Base-by-base conservation (phyloP, 2,329 filamentous ascomycete genomes). In the Alternaria alternata region DNA sequence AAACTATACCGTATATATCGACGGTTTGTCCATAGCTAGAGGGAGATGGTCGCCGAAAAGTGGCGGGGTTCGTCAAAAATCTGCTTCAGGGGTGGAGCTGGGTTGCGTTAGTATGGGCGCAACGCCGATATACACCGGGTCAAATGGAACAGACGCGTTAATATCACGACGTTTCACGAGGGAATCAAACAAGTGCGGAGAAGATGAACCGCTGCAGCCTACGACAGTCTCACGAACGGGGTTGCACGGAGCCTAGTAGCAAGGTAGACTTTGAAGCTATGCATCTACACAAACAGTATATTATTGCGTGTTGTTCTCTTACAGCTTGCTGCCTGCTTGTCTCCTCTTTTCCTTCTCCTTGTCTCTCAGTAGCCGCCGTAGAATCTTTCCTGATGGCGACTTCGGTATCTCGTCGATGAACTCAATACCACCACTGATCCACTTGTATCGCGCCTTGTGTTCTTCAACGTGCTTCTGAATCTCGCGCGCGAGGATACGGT, bases 261-360 rank as follows among this genome's bases (percentile, higher is more conserved):
- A 30, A 30, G 3, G 28, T 30, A 30, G 28, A 11, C 3, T 30
- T 30, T 30, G 28, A 30, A 30, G 28, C 9, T 30, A 11, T 30
- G 28, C 28, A 30, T 30, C 28, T 30, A 30, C 28, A 26, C 6
- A 26, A 26, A 26, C 24, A 26, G 24, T 26, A 26, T 26, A 26
- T 26, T 26, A 26, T 26, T 26, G 24, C 6, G 6, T 26, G 24
- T 7, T 26, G 24, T 7, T 7, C 14, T 48, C n/a, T 44, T 84
- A 94, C 70, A 94, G 73, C 82, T 88, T 94, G 11, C 88, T 82
- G 0, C 89, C 89, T 62, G 85, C 81, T 68, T 85, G 84, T 74
- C 87, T 86, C 74, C 89, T 85, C 60, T 83, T 83, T 74, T 89
- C 88, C 81, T 84, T 91, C 79, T 95, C 92, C 72, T 86, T 86